These are phyloP conservation scores for Penicillium sp. DNA, from an alignment of 2,329 filamentous ascomycete genomes.

Conservation along the genomic window DNA sequence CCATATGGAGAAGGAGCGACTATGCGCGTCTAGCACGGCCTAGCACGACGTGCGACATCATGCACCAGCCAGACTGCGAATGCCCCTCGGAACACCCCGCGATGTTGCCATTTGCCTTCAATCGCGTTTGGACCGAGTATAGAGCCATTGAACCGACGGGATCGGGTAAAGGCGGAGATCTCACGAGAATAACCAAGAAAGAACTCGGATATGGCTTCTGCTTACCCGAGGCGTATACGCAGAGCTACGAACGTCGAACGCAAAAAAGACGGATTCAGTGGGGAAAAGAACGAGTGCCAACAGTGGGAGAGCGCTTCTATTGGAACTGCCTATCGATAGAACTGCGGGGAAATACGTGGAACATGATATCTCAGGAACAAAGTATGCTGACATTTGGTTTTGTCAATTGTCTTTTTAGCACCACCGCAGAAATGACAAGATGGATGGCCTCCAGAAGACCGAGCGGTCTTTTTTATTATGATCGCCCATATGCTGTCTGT, in stretches of 20 bases:
- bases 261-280: neutral
- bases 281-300: neutral
- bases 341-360: neutral
- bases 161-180: slow-evolving; percentile 15
- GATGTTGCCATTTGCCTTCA: slow-evolving; percentile 2
- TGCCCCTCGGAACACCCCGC: slow-evolving; percentile 1
- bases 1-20: neutral
- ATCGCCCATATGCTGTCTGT: neutral
- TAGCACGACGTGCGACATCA: too few species aligned
- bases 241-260: neutral
- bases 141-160: neutral
- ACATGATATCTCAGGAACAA: neutral
- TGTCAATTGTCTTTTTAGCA: neutral
- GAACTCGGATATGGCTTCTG: neutral
- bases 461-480: neutral
- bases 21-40: too few species aligned
- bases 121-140: too few species aligned
- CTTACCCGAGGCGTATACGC: neutral
- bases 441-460: neutral
- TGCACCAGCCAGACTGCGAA: too few species aligned
- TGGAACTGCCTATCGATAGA: neutral
- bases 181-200: neutral
- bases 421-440: neutral
- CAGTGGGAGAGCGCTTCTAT: neutral
- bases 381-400: neutral